Conservation (phyloP, 306 rosid genomes). For the Dalbergia cochinchinensis region DNA sequence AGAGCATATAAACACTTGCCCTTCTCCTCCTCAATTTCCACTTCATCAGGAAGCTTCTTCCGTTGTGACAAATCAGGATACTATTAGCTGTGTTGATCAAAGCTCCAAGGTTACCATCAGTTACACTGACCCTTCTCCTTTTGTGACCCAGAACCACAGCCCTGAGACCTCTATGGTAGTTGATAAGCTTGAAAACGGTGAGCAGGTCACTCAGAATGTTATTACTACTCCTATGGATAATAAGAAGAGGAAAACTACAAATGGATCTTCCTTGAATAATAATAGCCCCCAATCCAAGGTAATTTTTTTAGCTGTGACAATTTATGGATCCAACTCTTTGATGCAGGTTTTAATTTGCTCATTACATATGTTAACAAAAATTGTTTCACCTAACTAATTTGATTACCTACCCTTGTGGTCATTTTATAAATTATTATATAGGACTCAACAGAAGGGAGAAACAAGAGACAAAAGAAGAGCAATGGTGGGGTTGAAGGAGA, state of each 20-base stretch:
- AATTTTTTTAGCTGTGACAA: background rate
- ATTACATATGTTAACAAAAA: background rate
- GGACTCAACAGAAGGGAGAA: slow-evolving; percentile 53
- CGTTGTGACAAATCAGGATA: slow-evolving; percentile 43
- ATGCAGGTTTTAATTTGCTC: background rate
- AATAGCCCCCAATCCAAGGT: slow-evolving; percentile 64
- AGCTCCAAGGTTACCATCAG: slow-evolving; percentile 51
- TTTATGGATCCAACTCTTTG: too few relatives aligned
- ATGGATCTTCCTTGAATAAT: slow-evolving; percentile 43
- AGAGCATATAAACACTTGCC: slow-evolving; percentile 14
- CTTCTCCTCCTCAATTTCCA: slow-evolving; percentile 22
- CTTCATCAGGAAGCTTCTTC: slow-evolving; percentile 42
- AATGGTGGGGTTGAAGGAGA: slow-evolving; percentile 50
- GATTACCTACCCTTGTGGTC: background rate
- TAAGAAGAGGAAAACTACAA: slow-evolving; percentile 60
- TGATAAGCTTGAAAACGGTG: slow-evolving; percentile 76
- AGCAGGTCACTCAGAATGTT: slow-evolving; percentile 70
- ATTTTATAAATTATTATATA: slow-evolving; percentile 33
- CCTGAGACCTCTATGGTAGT: slow-evolving; percentile 70
- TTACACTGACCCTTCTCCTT: slow-evolving; percentile 58
- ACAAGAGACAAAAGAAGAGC: slow-evolving; percentile 65
- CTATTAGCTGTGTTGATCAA: slow-evolving; percentile 59
- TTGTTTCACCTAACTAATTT: background rate
- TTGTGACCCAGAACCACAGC: slow-evolving; percentile 60
- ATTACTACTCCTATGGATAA: slow-evolving; percentile 41